These are phyloP conservation scores for Alternaria gaisen DNA, from an alignment of 2,329 filamentous ascomycete species.

Conservation along the genomic window DNA sequence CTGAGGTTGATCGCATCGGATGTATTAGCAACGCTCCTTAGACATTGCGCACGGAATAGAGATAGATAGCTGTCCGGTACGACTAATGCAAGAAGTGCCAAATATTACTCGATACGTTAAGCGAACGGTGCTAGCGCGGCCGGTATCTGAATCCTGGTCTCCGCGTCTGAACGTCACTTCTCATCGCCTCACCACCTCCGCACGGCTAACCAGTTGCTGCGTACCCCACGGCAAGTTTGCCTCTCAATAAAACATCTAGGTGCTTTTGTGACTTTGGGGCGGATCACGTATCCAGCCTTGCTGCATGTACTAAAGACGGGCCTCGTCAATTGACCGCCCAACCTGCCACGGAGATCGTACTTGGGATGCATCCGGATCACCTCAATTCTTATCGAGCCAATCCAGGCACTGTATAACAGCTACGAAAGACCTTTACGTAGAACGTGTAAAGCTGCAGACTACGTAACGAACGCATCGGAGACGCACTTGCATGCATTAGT, in stretches of 20 bases:
- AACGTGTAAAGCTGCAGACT: constrained; percentile 24
- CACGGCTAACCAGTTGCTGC: constrained; percentile 17
- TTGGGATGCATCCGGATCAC: background rate
- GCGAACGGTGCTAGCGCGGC: constrained; percentile 23
- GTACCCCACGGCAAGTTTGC: constrained; percentile 26
- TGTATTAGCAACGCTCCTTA: constrained; percentile 30
- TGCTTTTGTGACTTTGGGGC: constrained; percentile 2
- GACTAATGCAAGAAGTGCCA: constrained; percentile 33
- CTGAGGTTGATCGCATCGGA: constrained; percentile 1
- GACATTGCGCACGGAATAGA: constrained; percentile 30
- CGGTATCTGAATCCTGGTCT: constrained; percentile 32
- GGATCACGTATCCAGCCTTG: constrained; percentile 5
- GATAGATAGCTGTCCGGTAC: constrained; percentile 30
- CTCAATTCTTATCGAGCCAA: constrained; percentile 20
- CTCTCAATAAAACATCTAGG: constrained; percentile 16
- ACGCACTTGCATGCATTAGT: constrained; percentile 30
- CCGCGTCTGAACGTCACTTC: constrained; percentile 30
- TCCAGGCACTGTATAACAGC: constrained; percentile 6
- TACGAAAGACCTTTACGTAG: constrained; percentile 26
- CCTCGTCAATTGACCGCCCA: constrained; percentile 13
- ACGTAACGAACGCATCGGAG: constrained; percentile 35
- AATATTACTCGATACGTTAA: constrained; percentile 35
- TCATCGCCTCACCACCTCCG: constrained; percentile 24
- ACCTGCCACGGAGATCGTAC: constrained; percentile 7
- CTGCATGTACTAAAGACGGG: background rate